phyloP scores from a whole-genome alignment of 2,329 filamentous ascomycete genomes.

The Monosporascus sp. region DNA sequence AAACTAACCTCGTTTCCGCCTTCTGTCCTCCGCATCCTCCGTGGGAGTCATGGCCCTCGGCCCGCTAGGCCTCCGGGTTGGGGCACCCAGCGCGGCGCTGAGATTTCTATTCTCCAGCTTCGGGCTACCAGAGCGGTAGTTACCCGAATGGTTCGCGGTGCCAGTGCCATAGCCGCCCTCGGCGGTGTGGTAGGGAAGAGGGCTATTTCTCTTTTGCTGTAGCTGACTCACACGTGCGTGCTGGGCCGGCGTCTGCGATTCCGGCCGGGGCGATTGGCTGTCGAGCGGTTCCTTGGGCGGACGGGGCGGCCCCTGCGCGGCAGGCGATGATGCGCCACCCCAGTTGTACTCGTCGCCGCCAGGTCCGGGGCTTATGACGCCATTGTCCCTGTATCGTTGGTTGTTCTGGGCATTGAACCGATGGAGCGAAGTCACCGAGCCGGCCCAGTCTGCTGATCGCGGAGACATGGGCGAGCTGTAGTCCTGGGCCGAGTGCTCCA shows the following conservation, averaged over 20 bases:
- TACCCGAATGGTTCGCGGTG: conserved; percentile 40
- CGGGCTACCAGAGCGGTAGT: conserved; percentile 45
- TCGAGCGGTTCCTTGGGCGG: conserved; percentile 61
- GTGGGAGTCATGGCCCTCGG: conserved; percentile 58
- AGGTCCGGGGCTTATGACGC: conserved; percentile 27
- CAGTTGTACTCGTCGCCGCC: conserved; percentile 38
- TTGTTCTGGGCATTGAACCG: conserved; percentile 42
- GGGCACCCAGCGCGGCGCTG: conserved; percentile 47
- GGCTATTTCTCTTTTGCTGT: conserved; percentile 43
- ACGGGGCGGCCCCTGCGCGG: conserved; percentile 45
- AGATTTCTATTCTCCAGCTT: conserved; percentile 54
- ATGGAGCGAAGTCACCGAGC: conserved; percentile 55
- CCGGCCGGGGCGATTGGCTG: conserved; percentile 22
- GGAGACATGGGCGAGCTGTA: conserved; percentile 60
- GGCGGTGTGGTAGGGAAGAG: conserved; percentile 51
- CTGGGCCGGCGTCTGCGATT: conserved; percentile 39
- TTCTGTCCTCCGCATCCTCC: conserved; percentile 42
- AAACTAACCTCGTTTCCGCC: conserved; percentile 53
- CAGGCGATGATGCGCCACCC: conserved; percentile 36
- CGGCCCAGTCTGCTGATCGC: conserved; percentile 57
- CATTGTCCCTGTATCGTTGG: conserved; percentile 45
- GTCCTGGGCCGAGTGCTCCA: conserved; percentile 68
- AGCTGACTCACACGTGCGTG: conserved; percentile 45
- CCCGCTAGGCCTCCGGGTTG: conserved; percentile 51
- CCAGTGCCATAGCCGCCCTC: conserved; percentile 51